Evolutionary conservation across 176 grass and related monocot genomes (phyloP).

Genomic region (Oryza meyeriana): DNA sequence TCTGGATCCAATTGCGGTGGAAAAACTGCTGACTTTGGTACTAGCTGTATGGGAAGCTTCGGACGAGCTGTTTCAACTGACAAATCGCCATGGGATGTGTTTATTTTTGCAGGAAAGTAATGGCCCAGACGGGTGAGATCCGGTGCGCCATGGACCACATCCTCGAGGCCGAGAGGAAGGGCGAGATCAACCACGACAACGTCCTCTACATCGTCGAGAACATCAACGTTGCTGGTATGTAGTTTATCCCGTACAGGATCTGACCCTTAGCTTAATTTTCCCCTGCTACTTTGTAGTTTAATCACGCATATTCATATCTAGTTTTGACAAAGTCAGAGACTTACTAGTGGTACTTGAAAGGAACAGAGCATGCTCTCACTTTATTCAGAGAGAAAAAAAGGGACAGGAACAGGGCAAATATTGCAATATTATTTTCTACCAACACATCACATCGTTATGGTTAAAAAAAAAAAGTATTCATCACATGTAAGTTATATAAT

Average conservation of each 20-base stretch:
- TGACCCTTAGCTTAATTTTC: not conserved
- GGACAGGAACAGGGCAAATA: not conserved
- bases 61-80: not conserved
- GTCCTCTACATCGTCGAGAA: conserved; percentile 98
- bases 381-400: not conserved
- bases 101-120: not conserved
- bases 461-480: not conserved
- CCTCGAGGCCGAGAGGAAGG: conserved; percentile 61
- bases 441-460: not conserved
- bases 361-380: not conserved
- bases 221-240: conserved; percentile 86
- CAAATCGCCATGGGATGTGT: not conserved
- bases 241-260: not conserved
- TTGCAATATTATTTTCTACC: not conserved
- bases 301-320: not conserved
- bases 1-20: not conserved
- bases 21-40: not conserved
- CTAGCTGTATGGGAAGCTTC: not conserved
- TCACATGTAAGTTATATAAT: not conserved
- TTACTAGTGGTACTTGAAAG: not conserved
- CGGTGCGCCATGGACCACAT: conserved; percentile 48
- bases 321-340: not conserved
- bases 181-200: conserved; percentile 93
- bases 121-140: conserved; percentile 39
- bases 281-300: not conserved